Evolutionary conservation across 345 rosid species (phyloP), one percentile per base, ranked within the genome.

Genomic region (Populus ilicifolia): DNA sequence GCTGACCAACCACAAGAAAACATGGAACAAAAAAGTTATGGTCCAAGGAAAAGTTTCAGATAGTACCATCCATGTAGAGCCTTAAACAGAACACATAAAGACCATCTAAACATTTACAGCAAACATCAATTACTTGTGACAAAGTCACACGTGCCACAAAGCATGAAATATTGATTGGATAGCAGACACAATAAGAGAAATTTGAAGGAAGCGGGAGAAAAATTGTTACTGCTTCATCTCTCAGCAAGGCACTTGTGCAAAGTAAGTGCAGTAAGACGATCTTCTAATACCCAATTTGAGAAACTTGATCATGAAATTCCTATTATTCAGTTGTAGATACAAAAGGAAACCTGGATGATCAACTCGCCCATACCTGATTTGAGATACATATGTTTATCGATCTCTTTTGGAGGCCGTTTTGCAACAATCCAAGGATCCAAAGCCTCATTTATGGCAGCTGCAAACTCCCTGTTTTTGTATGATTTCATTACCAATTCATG

Each of bases 401-500:
- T 83, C 75, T 93, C 98, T 80, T 89, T 96, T 90, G 89, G 92
- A 67, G 99, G 97, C 88, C 91, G 99, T 86, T 91, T 92, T 38
- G 90, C 91, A 84, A 80, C 87, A 83, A 96, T 89, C 99, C 99
- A 96, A 18, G 98, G 94, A 86, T 96, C 99, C 81, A 96, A 82
- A 77, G 93, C 97, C 87, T 96, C 99, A 79, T 94, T 96, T 83
- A 92, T 88, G 72, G 96, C 97, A 41, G 97, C 95, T 82, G 99
- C 92, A 85, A 96, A 94, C 80, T 94, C 99, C 72, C 99, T 86
- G 80, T 91, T 92, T 86, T 92, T 92, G 83, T 86, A 96, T 12
- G 98, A 91, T 87, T 93, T 94, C 99, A 96, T 96, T 52, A 94
- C 95, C 89, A 96, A 82, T 79, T 90, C 95, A 87, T 96, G 97